Evolutionary conservation across 78 protist genomes (phyloP), one percentile per base, ranked within the genome.

Genomic region (Speleostelium caveatum): DNA sequence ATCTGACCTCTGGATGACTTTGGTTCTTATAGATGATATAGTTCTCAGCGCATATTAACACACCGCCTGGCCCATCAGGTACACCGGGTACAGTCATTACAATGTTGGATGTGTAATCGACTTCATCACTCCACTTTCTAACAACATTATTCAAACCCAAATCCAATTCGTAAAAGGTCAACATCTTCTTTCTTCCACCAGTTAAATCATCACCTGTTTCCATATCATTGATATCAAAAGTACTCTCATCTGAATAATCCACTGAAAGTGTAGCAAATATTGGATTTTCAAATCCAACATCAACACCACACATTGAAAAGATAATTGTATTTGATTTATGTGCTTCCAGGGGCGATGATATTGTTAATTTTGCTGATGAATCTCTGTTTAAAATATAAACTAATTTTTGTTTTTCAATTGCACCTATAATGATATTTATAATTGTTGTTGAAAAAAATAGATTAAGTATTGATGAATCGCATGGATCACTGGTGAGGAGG

Each of bases 251-350:
- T 22, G 87, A 60, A 55, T 89, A 85, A 49, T 97, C 98, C 16
- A 96, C 68, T 86, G 98, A 99, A 19, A 99, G 32, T 24, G 96
- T 73, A 0, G 99, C 99, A 67, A 99, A 99, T 12, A 97, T 72
- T 12, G 99, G 99, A 89, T 98, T 98, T 2, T 97, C 97, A 74
- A 96, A 98, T 22, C 99, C 99, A 21, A 97, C 99, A 90, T 99
- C 99, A 6, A 99, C 88, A 39, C 98, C 99, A 16, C 79, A 73
- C 66, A 96, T 28, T 30, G 75, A 49, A 41, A 93, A 97, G 26
- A 92, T 2, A 4, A 98, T 32, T 8, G 97, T 91, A 86, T 76
- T 26, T 56, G 95, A 28, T 65, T 92, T 96, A 91, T 98, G 99
- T 32, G 99, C 99, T 75, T 99, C 99, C 33, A 98, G 94, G 28